A percentile compares a stretch with the other conserved stretches of the same genome.
These are phyloP conservation scores for Plasmodium yoelii DNA, from an alignment of 169 alveolate species.

Conservation along the genomic window DNA sequence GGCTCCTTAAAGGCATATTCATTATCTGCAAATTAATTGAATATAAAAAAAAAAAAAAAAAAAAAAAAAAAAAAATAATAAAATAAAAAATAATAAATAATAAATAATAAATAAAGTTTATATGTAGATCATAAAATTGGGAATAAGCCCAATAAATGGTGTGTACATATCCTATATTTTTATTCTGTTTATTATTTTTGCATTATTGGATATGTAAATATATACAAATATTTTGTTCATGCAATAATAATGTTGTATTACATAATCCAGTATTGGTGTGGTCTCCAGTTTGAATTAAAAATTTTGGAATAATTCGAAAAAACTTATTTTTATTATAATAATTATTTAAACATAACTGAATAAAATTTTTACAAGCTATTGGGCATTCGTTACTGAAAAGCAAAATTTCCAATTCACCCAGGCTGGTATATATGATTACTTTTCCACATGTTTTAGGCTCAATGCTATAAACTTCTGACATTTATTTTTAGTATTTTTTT, in stretches of 20 bases:
- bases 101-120: too few species aligned
- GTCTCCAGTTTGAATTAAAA: constrained; percentile 93
- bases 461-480: constrained; percentile 89
- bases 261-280: constrained; percentile 88
- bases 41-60: background rate
- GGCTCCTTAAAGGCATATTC: constrained; percentile 93
- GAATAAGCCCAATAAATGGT: background rate
- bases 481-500: constrained; percentile 20
- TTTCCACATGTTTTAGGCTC: constrained; percentile 95
- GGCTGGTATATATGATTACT: constrained; percentile 91
- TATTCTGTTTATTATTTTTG: background rate
- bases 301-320: constrained; percentile 92
- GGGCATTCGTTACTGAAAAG: constrained; percentile 94
- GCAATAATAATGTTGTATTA: constrained; percentile 2
- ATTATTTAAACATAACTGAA: constrained; percentile 92
- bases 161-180: too few species aligned
- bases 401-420: constrained; percentile 93
- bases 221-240: background rate
- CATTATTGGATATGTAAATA: background rate
- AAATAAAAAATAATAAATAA: too few species aligned
- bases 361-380: constrained; percentile 91
- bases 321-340: constrained; percentile 92
- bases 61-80: too few species aligned
- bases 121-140: background rate
- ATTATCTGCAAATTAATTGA: constrained; percentile 86